Conservation (phyloP, 306 rosid genomes). For the Vigna hirtella region DNA sequence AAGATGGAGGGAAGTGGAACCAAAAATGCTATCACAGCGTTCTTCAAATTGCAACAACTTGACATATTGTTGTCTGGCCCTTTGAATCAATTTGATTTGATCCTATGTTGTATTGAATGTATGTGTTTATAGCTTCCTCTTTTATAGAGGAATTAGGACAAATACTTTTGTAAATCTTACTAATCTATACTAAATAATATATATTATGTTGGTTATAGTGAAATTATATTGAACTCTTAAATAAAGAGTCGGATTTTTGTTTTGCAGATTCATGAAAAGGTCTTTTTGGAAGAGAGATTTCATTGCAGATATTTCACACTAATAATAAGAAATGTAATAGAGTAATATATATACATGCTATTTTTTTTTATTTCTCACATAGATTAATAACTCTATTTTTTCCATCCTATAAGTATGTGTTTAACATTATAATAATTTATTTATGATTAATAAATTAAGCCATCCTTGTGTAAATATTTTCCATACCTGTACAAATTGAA, state of each 20-base stretch:
- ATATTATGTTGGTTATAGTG: not conserved
- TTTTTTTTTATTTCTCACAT: no score
- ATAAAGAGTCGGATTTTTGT: not conserved
- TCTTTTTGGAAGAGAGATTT: no score
- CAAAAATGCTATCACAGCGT: slow-evolving; percentile 64
- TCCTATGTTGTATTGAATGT: not conserved
- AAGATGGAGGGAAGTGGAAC: slow-evolving; percentile 83
- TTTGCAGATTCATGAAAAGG: no score
- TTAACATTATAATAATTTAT: not conserved
- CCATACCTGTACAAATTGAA: not conserved
- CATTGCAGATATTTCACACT: no score
- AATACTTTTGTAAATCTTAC: not conserved
- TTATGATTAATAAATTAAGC: not conserved
- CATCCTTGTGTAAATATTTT: not conserved
- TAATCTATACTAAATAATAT: not conserved
- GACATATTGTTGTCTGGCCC: slow-evolving; percentile 32
- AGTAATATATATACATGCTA: no score
- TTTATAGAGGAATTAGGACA: slow-evolving; percentile 27
- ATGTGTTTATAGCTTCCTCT: not conserved
- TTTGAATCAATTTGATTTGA: not conserved
- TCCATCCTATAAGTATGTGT: no score
- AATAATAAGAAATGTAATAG: no score
- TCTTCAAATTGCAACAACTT: slow-evolving; percentile 56
- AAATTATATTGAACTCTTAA: not conserved
- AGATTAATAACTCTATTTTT: no score